A percentile compares a stretch with the other conserved stretches of the same genome.
Conservation (phyloP, 1,284 basidiomycete genomes). For the Austroboletus olivaceoglutinosus region DNA sequence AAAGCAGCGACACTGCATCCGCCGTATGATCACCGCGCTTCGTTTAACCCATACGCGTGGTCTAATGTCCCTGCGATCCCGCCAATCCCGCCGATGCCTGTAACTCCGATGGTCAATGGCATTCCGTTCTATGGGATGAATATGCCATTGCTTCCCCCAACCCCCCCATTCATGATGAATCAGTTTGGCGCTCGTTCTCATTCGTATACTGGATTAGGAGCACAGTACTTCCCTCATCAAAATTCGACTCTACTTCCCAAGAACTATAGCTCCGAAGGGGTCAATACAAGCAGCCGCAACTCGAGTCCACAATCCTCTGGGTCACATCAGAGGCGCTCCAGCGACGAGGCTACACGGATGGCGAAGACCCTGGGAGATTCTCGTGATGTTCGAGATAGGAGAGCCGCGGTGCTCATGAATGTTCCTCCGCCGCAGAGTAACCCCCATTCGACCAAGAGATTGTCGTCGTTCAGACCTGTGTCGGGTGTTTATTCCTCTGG, state of each 20-base stretch:
- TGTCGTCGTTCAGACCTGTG: constrained; percentile 15
- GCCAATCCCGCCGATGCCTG: constrained; percentile 29
- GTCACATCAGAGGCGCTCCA: constrained; percentile 31
- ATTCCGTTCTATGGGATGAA: constrained; percentile 43
- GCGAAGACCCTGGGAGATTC: constrained; percentile 9
- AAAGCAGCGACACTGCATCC: constrained; percentile 36
- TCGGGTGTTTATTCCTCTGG: constrained; percentile 17
- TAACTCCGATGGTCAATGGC: constrained; percentile 29
- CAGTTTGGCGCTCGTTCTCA: constrained; percentile 37
- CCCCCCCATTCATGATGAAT: constrained; percentile 72
- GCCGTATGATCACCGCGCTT: constrained; percentile 32
- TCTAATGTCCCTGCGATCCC: constrained; percentile 27
- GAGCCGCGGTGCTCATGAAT: constrained; percentile 7
- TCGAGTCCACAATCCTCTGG: constrained; percentile 20
- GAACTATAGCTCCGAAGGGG: constrained; percentile 27
- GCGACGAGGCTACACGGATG: constrained; percentile 26
- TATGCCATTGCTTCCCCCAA: constrained; percentile 69
- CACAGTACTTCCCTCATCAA: constrained; percentile 24
- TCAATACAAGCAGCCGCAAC: constrained; percentile 15
- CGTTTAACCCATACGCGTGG: constrained; percentile 40
- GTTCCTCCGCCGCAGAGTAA: constrained; percentile 8
- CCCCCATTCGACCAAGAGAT: constrained; percentile 8
- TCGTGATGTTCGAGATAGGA: constrained; percentile 19
- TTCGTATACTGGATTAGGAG: constrained; percentile 19
- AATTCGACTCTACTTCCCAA: constrained; percentile 17